A percentile compares a stretch with the other conserved stretches of the same genome.
phyloP scores from a whole-genome alignment of 345 rosid species.

The Eucalyptus viminalis region DNA sequence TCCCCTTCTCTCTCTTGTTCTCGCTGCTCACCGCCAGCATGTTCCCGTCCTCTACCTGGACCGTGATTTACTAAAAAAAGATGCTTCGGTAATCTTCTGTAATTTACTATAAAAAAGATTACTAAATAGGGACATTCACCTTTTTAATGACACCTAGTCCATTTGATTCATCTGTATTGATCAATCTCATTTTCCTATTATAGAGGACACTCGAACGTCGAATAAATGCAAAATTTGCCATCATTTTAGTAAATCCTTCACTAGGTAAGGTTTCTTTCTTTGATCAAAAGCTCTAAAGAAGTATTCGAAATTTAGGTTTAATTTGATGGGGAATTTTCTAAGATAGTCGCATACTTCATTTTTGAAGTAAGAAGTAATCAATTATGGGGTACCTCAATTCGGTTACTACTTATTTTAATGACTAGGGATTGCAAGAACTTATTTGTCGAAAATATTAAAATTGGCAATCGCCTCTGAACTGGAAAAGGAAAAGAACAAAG shows the following conservation, averaged over 20 bases:
- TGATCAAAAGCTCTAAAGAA: background rate
- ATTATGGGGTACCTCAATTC: background rate
- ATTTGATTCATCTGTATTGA: background rate
- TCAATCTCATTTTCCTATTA: background rate
- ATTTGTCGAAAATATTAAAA: background rate
- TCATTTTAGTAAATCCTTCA: background rate
- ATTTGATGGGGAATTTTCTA: background rate
- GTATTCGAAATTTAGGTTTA: background rate
- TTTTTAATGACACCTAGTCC: background rate
- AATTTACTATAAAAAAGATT: background rate
- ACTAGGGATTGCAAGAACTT: background rate
- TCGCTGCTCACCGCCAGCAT: background rate
- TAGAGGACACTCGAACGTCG: background rate
- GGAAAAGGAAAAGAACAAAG: too few relatives aligned
- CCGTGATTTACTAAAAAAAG: background rate
- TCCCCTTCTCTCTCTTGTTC: background rate
- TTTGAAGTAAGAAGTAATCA: background rate
- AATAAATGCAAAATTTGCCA: background rate
- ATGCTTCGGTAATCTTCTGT: background rate
- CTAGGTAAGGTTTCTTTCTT: background rate
- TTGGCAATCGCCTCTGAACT: background rate
- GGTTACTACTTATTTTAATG: too few relatives aligned
- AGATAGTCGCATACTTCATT: background rate
- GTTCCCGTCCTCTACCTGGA: constrained; percentile 6
- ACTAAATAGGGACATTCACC: background rate